phyloP scores from a whole-genome alignment of 139 green algal genomes.

The Pycnococcus provasolii region DNA sequence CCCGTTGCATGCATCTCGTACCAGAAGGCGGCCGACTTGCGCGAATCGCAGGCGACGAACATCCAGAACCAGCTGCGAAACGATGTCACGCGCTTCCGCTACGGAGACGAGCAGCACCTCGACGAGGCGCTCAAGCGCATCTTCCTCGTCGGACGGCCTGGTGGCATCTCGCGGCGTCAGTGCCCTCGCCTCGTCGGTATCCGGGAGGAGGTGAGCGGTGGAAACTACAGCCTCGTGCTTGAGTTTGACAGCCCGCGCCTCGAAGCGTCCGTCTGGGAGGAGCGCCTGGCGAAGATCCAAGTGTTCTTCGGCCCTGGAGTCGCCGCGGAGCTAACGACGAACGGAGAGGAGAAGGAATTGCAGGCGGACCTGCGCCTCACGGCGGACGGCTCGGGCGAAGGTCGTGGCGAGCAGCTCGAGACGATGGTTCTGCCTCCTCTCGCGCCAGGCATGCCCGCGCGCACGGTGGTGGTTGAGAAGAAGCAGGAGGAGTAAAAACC shows the following conservation, averaged over 20 bases:
- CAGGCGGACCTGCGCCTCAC: constrained; percentile 61
- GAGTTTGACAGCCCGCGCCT: constrained; percentile 59
- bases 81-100: constrained; percentile 53
- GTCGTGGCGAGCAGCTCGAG: constrained; percentile 49
- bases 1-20: constrained; percentile 61
- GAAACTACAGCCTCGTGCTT: constrained; percentile 65
- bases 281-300: constrained; percentile 65
- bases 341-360: constrained; percentile 31
- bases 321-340: constrained; percentile 25
- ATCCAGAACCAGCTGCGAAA: constrained; percentile 71
- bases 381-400: constrained; percentile 57
- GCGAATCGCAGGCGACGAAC: constrained; percentile 73
- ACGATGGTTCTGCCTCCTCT: constrained; percentile 82
- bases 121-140: constrained; percentile 88
- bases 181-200: constrained; percentile 58
- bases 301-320: constrained; percentile 89
- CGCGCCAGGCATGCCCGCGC: constrained; percentile 55
- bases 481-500: background rate
- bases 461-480: background rate
- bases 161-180: constrained; percentile 55
- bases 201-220: constrained; percentile 63
- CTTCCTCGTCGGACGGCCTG: constrained; percentile 59
- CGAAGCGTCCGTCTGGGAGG: constrained; percentile 49
- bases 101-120: constrained; percentile 97
- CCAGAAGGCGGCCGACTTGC: constrained; percentile 55